Evolutionary conservation across 192 early-diverging fungal genomes (phyloP).

Genomic region (Gaertneriomyces semiglobifer): DNA sequence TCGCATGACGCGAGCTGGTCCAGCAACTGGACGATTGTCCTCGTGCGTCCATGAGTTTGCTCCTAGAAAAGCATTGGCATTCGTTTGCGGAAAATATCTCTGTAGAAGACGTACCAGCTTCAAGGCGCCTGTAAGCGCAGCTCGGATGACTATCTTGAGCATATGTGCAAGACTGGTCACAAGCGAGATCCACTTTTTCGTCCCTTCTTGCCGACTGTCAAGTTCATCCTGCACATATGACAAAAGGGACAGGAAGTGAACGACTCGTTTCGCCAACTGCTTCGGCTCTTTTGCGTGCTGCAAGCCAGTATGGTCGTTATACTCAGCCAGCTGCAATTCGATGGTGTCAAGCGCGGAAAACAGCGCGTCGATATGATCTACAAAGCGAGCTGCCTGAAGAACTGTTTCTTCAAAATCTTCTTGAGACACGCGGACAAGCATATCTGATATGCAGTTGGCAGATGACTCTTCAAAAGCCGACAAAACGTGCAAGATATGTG

Average conservation of each 20-base stretch:
- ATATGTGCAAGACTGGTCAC: conserved; percentile 90
- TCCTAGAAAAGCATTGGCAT: conserved; percentile 46
- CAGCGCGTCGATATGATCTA: conserved; percentile 88
- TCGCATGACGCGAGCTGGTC: conserved; percentile 72
- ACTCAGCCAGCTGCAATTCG: conserved; percentile 65
- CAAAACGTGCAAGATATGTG: conserved; percentile 83
- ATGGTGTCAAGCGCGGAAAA: conserved; percentile 87
- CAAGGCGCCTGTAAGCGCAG: conserved; percentile 83
- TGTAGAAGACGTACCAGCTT: conserved; percentile 57
- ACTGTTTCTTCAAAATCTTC: conserved; percentile 78
- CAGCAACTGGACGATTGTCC: conserved; percentile 66
- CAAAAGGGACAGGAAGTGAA: conserved; percentile 90
- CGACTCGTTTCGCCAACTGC: conserved; percentile 91
- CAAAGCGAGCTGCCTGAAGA: conserved; percentile 77
- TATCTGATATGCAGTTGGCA: conserved; percentile 92
- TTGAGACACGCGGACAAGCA: conserved; percentile 86
- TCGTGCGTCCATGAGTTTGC: conserved; percentile 47
- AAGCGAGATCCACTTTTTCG: conserved; percentile 82
- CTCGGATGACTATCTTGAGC: conserved; percentile 85
- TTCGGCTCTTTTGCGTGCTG: conserved; percentile 77
- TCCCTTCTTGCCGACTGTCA: conserved; percentile 49
- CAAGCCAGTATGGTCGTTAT: conserved; percentile 59
- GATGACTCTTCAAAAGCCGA: conserved; percentile 96
- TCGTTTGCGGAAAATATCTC: background rate
- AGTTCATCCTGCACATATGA: conserved; percentile 58